These are phyloP conservation scores for Sonneratia caseolaris DNA, from an alignment of 345 rosid genomes.

Conservation along the genomic window DNA sequence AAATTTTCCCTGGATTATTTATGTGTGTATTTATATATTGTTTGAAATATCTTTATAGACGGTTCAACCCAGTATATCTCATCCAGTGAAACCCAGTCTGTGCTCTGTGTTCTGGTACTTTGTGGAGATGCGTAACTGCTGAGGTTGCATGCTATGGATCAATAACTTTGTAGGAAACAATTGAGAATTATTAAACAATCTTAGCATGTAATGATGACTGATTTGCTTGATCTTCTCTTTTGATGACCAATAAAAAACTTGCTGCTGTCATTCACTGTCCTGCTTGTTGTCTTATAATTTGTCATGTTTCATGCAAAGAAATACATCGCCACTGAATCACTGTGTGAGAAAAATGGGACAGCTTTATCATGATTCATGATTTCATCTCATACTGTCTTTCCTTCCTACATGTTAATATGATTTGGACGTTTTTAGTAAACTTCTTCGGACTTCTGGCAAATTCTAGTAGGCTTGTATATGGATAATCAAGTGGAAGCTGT, in stretches of 20 bases:
- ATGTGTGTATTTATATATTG: background rate
- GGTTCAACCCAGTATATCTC: background rate
- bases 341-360: background rate
- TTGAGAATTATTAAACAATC: background rate
- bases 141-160: background rate
- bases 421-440: background rate
- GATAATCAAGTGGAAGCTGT: constrained; percentile 18
- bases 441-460: background rate
- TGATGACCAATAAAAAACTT: background rate
- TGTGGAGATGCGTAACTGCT: background rate
- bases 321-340: background rate
- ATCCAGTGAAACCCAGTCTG: background rate
- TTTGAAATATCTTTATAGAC: background rate
- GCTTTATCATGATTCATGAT: background rate
- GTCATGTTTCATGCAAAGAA: background rate
- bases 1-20: background rate
- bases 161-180: background rate
- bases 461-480: constrained; percentile 1
- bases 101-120: background rate
- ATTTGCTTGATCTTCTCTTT: background rate
- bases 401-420: background rate
- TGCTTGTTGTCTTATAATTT: background rate
- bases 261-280: background rate
- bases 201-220: background rate
- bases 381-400: background rate